Conservation (phyloP, 805 yeast genomes). For the Barnettozyma californica region DNA sequence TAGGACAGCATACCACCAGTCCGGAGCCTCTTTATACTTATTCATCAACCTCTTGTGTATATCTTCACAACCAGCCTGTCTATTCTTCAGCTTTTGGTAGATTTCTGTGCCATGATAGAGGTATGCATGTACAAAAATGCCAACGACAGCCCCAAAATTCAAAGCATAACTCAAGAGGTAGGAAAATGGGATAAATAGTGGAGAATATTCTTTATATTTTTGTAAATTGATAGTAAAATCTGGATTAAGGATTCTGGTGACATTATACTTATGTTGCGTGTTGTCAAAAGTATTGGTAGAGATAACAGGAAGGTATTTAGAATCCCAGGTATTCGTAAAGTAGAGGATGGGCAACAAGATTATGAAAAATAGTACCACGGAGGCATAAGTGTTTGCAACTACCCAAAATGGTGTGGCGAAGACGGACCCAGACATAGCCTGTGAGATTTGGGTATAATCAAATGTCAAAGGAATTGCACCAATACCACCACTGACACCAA, state of each 20-base stretch:
- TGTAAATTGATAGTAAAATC: slow-evolving; percentile 37
- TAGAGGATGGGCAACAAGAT: slow-evolving; percentile 44
- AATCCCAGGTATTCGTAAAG: slow-evolving; percentile 50
- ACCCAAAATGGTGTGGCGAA: slow-evolving; percentile 47
- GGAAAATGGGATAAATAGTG: slow-evolving; percentile 51
- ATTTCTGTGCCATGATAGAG: slow-evolving; percentile 55
- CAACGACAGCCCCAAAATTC: slow-evolving; percentile 57
- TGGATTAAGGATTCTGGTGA: slow-evolving; percentile 37
- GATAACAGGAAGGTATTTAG: slow-evolving; percentile 54
- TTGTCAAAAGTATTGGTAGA: slow-evolving; percentile 45
- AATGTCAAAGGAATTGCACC: slow-evolving; percentile 51
- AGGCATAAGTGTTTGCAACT: slow-evolving; percentile 34
- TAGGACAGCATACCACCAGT: slow-evolving; percentile 35
- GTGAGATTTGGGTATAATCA: slow-evolving; percentile 49
- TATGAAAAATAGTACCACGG: slow-evolving; percentile 45
- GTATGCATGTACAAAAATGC: slow-evolving; percentile 51
- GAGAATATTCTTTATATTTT: slow-evolving; percentile 49
- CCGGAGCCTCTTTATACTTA: slow-evolving; percentile 63
- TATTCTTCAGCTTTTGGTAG: slow-evolving; percentile 33
- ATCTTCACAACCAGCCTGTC: slow-evolving; percentile 39
- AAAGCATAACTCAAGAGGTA: slow-evolving; percentile 50
- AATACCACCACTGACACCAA: slow-evolving; percentile 52
- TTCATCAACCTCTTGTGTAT: slow-evolving; percentile 46
- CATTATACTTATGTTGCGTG: slow-evolving; percentile 40
- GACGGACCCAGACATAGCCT: slow-evolving; percentile 46